phyloP scores from a whole-genome alignment of 805 yeast genomes.

The Saturnispora bothae region DNA sequence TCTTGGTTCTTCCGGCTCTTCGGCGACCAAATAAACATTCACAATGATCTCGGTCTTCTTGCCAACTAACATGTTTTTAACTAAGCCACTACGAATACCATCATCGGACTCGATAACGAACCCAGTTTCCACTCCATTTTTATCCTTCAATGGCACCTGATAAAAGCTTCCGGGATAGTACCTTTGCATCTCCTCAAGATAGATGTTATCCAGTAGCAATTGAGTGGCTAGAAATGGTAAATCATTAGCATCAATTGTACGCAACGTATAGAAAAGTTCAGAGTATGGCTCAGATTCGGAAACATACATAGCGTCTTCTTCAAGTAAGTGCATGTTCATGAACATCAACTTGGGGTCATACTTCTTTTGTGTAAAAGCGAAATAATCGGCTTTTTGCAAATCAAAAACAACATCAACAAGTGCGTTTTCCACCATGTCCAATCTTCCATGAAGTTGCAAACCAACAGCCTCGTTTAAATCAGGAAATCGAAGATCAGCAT shows the following conservation, averaged over 20 bases:
- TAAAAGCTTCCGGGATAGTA: conserved; percentile 18
- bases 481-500: conserved; percentile 44
- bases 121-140: not conserved
- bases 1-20: not conserved
- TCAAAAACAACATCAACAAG: conserved; percentile 16
- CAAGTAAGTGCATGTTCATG: conserved; percentile 14
- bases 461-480: conserved; percentile 53
- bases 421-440: conserved; percentile 21
- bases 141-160: not conserved
- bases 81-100: not conserved
- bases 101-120: not conserved
- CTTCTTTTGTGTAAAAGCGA: conserved; percentile 4
- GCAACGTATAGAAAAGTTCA: conserved; percentile 27
- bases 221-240: conserved; percentile 41
- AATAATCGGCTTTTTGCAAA: conserved; percentile 12
- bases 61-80: not conserved
- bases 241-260: conserved; percentile 36
- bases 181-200: conserved; percentile 18
- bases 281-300: conserved; percentile 18
- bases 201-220: conserved; percentile 24
- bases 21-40: conserved; percentile 8
- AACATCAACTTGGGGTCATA: conserved; percentile 13
- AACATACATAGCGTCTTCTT: conserved; percentile 22
- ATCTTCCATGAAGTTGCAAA: conserved; percentile 33
- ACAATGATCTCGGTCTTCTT: not conserved